Conservation (phyloP, 495 filamentous ascomycete species). For the Penicillium chermesinum region DNA sequence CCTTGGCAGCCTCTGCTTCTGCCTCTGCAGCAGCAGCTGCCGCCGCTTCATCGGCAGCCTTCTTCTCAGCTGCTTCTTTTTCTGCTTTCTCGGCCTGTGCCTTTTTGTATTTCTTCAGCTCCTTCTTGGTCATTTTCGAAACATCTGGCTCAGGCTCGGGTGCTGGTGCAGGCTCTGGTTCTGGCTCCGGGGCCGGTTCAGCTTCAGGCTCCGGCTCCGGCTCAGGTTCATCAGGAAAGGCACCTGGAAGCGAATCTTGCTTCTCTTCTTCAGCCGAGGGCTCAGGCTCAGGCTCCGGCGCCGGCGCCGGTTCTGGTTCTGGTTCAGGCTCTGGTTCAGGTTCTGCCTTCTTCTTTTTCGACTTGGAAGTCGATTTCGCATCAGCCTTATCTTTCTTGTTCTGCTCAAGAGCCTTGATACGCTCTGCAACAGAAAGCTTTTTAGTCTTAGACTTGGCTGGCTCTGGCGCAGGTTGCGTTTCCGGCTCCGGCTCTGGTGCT, state of each 20-base stretch:
- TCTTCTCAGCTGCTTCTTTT: slow-evolving; percentile 20
- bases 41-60: slow-evolving; percentile 50
- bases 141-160: slow-evolving; percentile 23
- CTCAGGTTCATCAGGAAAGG: slow-evolving; percentile 24
- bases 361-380: slow-evolving; percentile 26
- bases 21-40: slow-evolving; percentile 16
- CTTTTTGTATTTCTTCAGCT: slow-evolving; percentile 32
- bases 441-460: slow-evolving; percentile 32
- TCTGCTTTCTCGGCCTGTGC: slow-evolving; percentile 17
- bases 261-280: slow-evolving; percentile 18
- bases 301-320: slow-evolving; percentile 20
- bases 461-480: slow-evolving; percentile 19
- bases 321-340: slow-evolving; percentile 28
- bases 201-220: slow-evolving; percentile 2
- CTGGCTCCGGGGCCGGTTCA: slow-evolving; percentile 4
- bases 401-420: slow-evolving; percentile 45
- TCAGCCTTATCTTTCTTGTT: slow-evolving; percentile 36
- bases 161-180: slow-evolving; percentile 5
- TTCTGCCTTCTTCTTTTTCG: slow-evolving; percentile 22
- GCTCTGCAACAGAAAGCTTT: slow-evolving; percentile 45
- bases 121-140: slow-evolving; percentile 27
- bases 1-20: slow-evolving; percentile 26
- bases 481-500: slow-evolving; percentile 10
- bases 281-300: slow-evolving; percentile 6
- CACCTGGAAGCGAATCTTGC: slow-evolving; percentile 29